phyloP scores from a whole-genome alignment of 129 eudicot genomes.

The Erigeron canadensis region DNA sequence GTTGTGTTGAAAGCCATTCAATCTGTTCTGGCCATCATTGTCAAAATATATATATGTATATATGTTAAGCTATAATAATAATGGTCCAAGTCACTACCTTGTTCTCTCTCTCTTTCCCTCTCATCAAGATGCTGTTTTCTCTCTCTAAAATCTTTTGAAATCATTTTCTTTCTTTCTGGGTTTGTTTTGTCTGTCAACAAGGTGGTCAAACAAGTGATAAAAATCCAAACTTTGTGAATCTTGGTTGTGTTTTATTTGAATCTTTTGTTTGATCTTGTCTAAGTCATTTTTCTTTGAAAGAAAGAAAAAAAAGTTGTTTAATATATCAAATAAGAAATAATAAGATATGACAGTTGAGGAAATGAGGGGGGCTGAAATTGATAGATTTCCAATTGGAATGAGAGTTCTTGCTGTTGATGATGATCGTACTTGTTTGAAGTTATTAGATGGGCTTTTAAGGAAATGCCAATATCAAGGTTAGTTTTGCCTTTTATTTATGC shows the following conservation, averaged over 20 bases:
- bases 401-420: constrained; percentile 98
- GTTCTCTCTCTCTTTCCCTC: constrained; percentile 30
- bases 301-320: neutral
- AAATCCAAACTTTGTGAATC: constrained; percentile 38
- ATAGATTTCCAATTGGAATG: constrained; percentile 81
- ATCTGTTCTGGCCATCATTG: constrained; percentile 72
- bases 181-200: constrained; percentile 33
- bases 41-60: constrained; percentile 27
- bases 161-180: constrained; percentile 34
- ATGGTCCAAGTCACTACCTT: constrained; percentile 46
- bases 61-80: constrained; percentile 36
- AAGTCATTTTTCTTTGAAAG: no score
- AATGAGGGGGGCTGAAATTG: constrained; percentile 48
- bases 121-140: constrained; percentile 31
- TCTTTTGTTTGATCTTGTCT: constrained; percentile 21
- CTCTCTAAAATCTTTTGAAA: constrained; percentile 33
- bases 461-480: constrained; percentile 86
- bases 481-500: constrained; percentile 22
- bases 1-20: constrained; percentile 67
- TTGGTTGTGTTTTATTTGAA: constrained; percentile 34
- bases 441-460: constrained; percentile 62
- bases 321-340: constrained; percentile 3
- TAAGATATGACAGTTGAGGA: constrained; percentile 72
- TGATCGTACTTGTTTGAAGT: constrained; percentile 77
- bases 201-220: constrained; percentile 28